Conservation (phyloP, 1,284 basidiomycete species). For the Ustilago cynodontis region DNA sequence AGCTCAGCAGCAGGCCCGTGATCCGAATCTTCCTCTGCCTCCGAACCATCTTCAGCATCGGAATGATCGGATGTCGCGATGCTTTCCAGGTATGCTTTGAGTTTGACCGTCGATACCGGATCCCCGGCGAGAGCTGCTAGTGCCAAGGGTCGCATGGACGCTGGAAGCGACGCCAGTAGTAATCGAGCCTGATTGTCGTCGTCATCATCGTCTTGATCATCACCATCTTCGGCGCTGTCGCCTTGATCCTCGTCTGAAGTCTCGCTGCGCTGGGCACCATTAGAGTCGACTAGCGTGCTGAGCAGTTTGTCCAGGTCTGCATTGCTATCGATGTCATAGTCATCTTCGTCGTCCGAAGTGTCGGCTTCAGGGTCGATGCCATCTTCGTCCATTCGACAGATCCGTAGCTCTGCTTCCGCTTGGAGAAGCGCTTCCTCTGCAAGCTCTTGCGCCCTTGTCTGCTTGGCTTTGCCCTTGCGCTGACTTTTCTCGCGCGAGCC, state of each 20-base stretch:
- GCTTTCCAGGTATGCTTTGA: constrained; percentile 25
- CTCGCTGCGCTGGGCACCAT: constrained; percentile 4
- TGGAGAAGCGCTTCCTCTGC: constrained; percentile 48
- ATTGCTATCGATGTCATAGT: constrained; percentile 38
- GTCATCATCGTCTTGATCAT: constrained; percentile 14
- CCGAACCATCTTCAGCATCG: constrained; percentile 13
- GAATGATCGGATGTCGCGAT: constrained; percentile 29
- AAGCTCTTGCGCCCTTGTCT: constrained; percentile 53
- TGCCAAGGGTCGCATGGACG: constrained; percentile 23
- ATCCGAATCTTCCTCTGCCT: constrained; percentile 9
- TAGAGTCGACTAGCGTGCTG: constrained; percentile 15
- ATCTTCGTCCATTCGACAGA: constrained; percentile 49
- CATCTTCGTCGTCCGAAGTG: constrained; percentile 42
- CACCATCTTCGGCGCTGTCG: constrained; percentile 11
- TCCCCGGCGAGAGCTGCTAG: constrained; percentile 29
- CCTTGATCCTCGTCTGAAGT: constrained; percentile 17
- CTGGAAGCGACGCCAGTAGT: constrained; percentile 18
- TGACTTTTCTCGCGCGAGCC: constrained; percentile 31
- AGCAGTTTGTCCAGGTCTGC: constrained; percentile 19
- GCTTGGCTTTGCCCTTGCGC: constrained; percentile 62
- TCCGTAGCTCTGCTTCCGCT: constrained; percentile 46
- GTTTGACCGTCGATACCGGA: constrained; percentile 1
- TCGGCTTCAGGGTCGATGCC: constrained; percentile 49
- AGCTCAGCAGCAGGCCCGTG: background rate
- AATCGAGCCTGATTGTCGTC: constrained; percentile 16